Evolutionary conservation across 352 stramenopile species (phyloP), one percentile per base, ranked within the genome.

Genomic region (Pythium dissimile): DNA sequence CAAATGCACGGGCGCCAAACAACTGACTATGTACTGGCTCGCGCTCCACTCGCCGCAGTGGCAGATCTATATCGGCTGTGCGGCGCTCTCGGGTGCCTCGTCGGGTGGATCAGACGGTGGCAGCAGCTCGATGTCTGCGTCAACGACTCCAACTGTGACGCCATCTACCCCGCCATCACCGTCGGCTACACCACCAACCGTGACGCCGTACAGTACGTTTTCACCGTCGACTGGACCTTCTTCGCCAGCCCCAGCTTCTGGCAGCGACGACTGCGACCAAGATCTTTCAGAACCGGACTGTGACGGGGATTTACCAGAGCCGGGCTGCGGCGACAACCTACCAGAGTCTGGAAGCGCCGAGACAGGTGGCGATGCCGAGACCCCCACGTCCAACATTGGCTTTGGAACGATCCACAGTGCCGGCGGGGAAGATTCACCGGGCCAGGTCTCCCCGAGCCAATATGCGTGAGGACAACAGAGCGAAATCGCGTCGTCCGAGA

Each of bases 51-150:
- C n/a, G 15, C 12, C 50, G 1, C 20, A 54, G 16, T 75, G 62
- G 67, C 67, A 75, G 31, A 43, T 64, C 1, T 66, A 71, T 51
- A 65, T 58, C 8, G 62, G 64, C 61, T 73, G 56, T 26, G 66
- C 62, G 13, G 16, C 44, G 5, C 44, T 77, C 26, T 23, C 28
- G 20, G 43, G 43, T 20, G 15, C 31, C 31, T 44, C 38, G 1
- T 50, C 7, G 28, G 41, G 41, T 15, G 41, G 20, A 10, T 27
- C 41, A 8, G 16, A 12, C 34, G 34, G 34, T 8, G 41, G 16
- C 30, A 52, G 20, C 13, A 37, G 34, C 16, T 41, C 34, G 6
- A 20, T 16, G 12, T 41, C 34, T 6, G 16, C 34, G 20, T 41
- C 34, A 15, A 20, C 34, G 7, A 41, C 34, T 12, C 34, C 34